Conservation (phyloP, 768 basidiomycete genomes). For the Tricholoma hemisulphureum region DNA sequence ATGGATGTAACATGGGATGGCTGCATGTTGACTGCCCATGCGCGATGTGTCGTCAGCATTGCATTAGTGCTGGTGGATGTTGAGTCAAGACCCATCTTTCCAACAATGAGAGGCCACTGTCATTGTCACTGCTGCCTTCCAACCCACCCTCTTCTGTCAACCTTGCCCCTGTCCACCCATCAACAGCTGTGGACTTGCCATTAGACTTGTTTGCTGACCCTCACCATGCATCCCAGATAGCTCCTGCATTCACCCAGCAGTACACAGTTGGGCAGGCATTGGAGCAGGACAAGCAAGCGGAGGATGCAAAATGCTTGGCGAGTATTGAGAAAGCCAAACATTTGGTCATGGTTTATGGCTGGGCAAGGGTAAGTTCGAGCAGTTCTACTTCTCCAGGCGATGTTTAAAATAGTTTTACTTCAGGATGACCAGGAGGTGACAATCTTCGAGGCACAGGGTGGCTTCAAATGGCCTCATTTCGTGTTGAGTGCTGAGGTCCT, state of each 20-base stretch:
- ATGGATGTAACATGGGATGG: background rate
- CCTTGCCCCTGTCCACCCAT: background rate
- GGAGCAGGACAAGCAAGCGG: background rate
- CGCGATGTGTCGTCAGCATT: background rate
- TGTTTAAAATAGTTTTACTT: background rate
- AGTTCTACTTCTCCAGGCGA: background rate
- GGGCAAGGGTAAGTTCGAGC: background rate
- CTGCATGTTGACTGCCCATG: background rate
- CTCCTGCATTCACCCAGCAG: constrained; percentile 6
- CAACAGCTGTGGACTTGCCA: background rate
- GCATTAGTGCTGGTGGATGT: constrained; percentile 1
- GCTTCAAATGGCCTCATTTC: background rate
- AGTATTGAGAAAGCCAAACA: background rate
- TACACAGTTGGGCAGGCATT: constrained; percentile 1
- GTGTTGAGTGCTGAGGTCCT: background rate
- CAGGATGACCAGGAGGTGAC: background rate
- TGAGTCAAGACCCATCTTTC: constrained; percentile 1
- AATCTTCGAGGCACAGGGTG: background rate
- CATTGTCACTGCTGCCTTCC: background rate
- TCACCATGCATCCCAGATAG: constrained; percentile 6
- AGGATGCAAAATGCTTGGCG: background rate
- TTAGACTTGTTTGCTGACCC: background rate
- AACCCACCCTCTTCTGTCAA: background rate
- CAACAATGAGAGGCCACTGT: background rate
- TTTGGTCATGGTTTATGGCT: constrained; percentile 1